phyloP scores from a whole-genome alignment of 1,139 yeast genomes.

The Debaryomyces udenii region DNA sequence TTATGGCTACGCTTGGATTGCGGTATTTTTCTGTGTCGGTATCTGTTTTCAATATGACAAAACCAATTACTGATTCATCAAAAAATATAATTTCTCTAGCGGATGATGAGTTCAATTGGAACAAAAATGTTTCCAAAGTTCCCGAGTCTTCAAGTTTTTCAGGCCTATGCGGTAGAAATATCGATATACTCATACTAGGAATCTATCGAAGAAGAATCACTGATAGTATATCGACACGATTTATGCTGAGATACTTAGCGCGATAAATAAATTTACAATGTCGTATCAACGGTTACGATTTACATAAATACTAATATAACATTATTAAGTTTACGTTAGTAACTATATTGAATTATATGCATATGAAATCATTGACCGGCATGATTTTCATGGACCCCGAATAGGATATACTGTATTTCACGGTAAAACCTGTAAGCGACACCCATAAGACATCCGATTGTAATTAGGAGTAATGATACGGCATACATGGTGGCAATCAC shows the following conservation, averaged over 20 bases:
- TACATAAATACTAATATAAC: no score
- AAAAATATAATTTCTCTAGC: conserved; percentile 28
- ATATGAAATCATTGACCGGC: no score
- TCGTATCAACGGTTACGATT: no score
- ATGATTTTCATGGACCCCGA: no score
- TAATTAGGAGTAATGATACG: conserved; percentile 36
- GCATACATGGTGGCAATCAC: conserved; percentile 67
- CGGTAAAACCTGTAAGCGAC: conserved; percentile 18
- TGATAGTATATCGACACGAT: no score
- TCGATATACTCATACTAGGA: conserved; percentile 15
- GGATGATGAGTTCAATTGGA: conserved; percentile 2
- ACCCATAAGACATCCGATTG: conserved; percentile 36
- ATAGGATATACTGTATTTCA: conserved; percentile 5
- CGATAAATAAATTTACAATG: no score
- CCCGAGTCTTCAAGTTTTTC: conserved; percentile 7
- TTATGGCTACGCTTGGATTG: conserved; percentile 24
- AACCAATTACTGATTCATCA: conserved; percentile 44
- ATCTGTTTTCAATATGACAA: conserved; percentile 25
- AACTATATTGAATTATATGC: no score
- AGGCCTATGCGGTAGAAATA: conserved; percentile 12
- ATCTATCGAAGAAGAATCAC: no score
- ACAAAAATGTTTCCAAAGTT: conserved; percentile 11
- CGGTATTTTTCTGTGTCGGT: conserved; percentile 10
- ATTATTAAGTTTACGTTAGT: no score
- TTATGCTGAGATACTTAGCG: no score